Evolutionary conservation across 2,329 filamentous ascomycete genomes (phyloP).

Genomic region (Corniculantispora saksenae): DNA sequence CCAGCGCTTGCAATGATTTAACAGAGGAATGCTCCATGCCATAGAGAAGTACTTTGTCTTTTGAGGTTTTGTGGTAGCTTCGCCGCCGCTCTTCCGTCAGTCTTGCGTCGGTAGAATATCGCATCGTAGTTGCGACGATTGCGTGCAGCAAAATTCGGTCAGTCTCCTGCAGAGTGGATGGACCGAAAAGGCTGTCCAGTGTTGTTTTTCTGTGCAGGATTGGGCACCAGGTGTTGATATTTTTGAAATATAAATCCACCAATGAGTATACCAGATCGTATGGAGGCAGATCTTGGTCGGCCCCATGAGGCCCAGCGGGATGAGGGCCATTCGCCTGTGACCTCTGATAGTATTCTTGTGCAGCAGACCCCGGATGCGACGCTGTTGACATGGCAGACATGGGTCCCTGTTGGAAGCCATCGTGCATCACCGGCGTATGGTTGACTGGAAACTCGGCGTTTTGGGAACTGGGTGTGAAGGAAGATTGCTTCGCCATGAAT

Average conservation of each 20-base stretch:
- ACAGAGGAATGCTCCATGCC: constrained; percentile 89
- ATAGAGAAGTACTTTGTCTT: constrained; percentile 83
- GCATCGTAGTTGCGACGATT: constrained; percentile 83
- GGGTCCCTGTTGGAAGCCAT: constrained; percentile 50
- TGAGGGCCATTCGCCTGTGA: constrained; percentile 17
- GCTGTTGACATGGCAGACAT: constrained; percentile 42
- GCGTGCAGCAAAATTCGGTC: constrained; percentile 83
- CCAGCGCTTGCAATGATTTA: constrained; percentile 81
- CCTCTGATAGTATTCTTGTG: constrained; percentile 52
- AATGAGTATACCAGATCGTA: constrained; percentile 73
- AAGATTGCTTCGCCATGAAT: constrained; percentile 62
- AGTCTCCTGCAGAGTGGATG: constrained; percentile 73
- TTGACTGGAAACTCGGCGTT: constrained; percentile 53
- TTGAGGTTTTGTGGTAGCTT: constrained; percentile 78
- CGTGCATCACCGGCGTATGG: constrained; percentile 48
- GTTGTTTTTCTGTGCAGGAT: constrained; percentile 86
- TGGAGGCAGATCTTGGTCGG: constrained; percentile 69
- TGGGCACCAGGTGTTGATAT: constrained; percentile 83
- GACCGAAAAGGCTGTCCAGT: constrained; percentile 78
- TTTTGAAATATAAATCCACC: constrained; percentile 76
- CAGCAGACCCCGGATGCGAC: constrained; percentile 42
- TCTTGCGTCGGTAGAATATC: constrained; percentile 76
- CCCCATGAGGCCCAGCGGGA: constrained; percentile 1
- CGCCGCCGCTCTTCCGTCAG: constrained; percentile 72
- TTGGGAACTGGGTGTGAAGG: constrained; percentile 48